These are phyloP conservation scores for Ramaria sp. DNA, from an alignment of 768 basidiomycete genomes.

Conservation along the genomic window DNA sequence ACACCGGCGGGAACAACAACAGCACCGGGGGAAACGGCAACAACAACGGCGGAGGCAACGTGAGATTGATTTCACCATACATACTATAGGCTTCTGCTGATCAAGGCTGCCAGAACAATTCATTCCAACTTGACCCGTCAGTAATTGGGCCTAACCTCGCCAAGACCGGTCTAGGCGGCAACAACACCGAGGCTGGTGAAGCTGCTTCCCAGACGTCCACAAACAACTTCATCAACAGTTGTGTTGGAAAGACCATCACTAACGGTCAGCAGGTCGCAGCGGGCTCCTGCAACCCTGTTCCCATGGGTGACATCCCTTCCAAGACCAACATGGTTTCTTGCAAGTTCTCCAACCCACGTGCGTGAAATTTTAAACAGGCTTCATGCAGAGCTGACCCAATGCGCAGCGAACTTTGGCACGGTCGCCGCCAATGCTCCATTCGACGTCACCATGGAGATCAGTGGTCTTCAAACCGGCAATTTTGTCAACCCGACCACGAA, in stretches of 20 bases:
- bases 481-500: constrained; percentile 46
- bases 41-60: neutral
- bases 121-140: constrained; percentile 32
- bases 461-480: constrained; percentile 37
- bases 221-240: constrained; percentile 12
- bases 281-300: constrained; percentile 19
- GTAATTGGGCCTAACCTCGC: constrained; percentile 49
- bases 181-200: constrained; percentile 34
- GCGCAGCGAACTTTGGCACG: constrained; percentile 37
- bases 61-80: neutral
- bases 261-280: neutral
- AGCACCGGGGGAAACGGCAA: neutral
- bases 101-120: constrained; percentile 21
- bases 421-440: constrained; percentile 38
- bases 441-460: constrained; percentile 38
- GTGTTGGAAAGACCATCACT: constrained; percentile 1
- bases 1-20: neutral
- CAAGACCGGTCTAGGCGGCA: constrained; percentile 40
- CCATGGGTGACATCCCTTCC: constrained; percentile 3
- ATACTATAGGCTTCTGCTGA: too few relatives aligned
- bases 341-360: constrained; percentile 22
- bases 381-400: constrained; percentile 20
- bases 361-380: neutral
- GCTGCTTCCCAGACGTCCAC: constrained; percentile 10
- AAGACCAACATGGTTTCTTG: constrained; percentile 1